Evolutionary conservation across 345 rosid genomes (phyloP).

Genomic region (Bruguiera parviflora): DNA sequence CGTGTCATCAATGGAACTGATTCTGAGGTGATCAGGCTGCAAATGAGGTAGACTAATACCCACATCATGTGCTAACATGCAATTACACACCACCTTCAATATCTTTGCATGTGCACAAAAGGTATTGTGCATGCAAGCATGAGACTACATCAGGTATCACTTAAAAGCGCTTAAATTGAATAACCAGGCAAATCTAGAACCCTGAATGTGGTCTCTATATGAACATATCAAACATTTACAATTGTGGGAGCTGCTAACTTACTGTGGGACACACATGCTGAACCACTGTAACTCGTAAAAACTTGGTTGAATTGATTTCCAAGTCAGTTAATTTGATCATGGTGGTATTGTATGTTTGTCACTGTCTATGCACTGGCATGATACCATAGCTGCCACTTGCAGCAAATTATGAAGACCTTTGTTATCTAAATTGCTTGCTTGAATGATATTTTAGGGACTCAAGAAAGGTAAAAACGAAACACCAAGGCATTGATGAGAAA

Average conservation of each 20-base stretch:
- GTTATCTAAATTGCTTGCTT: slow-evolving; percentile 8
- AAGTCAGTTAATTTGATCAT: too few relatives aligned
- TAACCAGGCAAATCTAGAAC: not conserved
- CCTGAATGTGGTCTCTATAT: too few relatives aligned
- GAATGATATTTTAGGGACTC: slow-evolving; percentile 40
- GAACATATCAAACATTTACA: too few relatives aligned
- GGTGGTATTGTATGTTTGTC: too few relatives aligned
- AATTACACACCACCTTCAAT: not conserved
- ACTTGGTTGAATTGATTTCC: too few relatives aligned
- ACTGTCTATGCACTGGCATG: not conserved
- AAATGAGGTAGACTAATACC: slow-evolving; percentile 65
- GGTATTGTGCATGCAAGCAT: not conserved
- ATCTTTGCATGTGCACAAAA: not conserved
- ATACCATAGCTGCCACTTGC: not conserved
- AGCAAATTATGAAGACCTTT: slow-evolving; percentile 5
- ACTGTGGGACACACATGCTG: too few relatives aligned
- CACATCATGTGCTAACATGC: slow-evolving; percentile 9
- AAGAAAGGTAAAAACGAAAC: slow-evolving; percentile 27
- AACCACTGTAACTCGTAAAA: too few relatives aligned
- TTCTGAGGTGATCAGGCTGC: slow-evolving; percentile 66
- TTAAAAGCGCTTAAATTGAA: not conserved
- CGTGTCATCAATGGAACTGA: slow-evolving; percentile 47
- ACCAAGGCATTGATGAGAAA: slow-evolving; percentile 33
- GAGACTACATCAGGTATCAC: not conserved
- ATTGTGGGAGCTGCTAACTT: too few relatives aligned